These are phyloP conservation scores for Alnus glutinosa DNA, from an alignment of 306 rosid genomes.

Conservation along the genomic window DNA sequence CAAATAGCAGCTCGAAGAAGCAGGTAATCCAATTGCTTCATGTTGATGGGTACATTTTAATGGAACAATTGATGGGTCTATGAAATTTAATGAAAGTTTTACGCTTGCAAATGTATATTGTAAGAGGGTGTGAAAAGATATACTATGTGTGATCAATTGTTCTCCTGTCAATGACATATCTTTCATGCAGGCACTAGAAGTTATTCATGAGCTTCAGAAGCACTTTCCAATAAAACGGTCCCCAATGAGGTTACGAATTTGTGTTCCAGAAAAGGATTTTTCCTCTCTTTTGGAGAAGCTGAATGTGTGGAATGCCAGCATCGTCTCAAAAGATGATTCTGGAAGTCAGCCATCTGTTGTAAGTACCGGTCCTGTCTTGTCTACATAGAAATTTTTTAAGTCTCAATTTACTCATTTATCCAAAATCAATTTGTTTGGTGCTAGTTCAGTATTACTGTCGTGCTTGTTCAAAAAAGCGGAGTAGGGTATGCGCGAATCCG, in stretches of 20 bases:
- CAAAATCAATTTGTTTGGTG: not conserved
- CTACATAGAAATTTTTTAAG: not conserved
- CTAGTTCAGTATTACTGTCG: constrained; percentile 1
- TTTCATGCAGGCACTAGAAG: constrained; percentile 77
- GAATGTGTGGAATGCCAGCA: constrained; percentile 63
- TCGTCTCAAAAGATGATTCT: constrained; percentile 65
- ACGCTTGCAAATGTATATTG: not conserved
- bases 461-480: not conserved
- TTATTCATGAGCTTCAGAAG: constrained; percentile 96
- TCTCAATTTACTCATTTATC: not conserved
- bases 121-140: not conserved
- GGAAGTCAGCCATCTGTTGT: constrained; percentile 68
- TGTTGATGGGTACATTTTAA: not conserved
- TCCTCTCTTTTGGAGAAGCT: constrained; percentile 66
- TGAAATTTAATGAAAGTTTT: not conserved
- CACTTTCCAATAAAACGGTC: constrained; percentile 90
- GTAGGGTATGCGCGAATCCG: not conserved
- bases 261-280: constrained; percentile 50
- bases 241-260: constrained; percentile 69
- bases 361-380: constrained; percentile 31
- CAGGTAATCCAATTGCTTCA: constrained; percentile 47
- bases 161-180: constrained; percentile 2
- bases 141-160: not conserved
- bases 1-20: constrained; percentile 76
- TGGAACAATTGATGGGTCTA: not conserved